Conservation (phyloP, 495 filamentous ascomycete species). For the Astrothelium subdiscretum region DNA sequence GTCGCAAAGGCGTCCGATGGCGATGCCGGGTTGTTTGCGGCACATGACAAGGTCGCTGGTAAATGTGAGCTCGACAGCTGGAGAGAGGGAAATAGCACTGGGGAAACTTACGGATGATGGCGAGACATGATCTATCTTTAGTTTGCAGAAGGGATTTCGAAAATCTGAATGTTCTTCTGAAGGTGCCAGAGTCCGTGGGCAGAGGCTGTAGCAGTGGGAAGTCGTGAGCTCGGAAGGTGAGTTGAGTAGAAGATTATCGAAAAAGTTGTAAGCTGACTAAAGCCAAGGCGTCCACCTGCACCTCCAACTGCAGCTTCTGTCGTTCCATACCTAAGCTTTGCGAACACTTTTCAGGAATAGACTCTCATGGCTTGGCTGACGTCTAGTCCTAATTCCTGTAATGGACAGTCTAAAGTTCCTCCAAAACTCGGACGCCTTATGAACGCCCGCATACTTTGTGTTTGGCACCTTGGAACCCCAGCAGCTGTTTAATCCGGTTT, state of each 20-base stretch:
- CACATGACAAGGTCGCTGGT: conserved; percentile 96
- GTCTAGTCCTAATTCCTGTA: no score
- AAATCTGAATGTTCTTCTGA: not conserved
- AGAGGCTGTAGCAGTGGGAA: no score
- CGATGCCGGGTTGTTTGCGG: conserved; percentile 95
- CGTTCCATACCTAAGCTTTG: no score
- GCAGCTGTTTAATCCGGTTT: no score
- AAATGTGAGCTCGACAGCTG: conserved; percentile 21
- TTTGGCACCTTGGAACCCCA: no score
- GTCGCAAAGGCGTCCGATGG: conserved; percentile 97
- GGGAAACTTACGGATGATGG: conserved; percentile 58
- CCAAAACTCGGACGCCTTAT: no score
- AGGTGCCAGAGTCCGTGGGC: no score
- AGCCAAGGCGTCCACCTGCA: not conserved
- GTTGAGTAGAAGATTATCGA: not conserved
- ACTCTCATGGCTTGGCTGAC: no score
- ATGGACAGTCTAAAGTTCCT: no score
- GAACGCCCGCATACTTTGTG: no score
- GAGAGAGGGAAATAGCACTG: not conserved
- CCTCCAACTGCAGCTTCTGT: no score
- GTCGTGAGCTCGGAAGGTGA: not conserved
- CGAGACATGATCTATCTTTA: conserved; percentile 49
- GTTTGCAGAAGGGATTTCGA: not conserved
- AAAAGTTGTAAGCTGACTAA: not conserved
- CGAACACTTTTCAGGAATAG: no score